Conservation (phyloP, 371 early-diverging fungal species). For the Apophysomyces trapeziformis region DNA sequence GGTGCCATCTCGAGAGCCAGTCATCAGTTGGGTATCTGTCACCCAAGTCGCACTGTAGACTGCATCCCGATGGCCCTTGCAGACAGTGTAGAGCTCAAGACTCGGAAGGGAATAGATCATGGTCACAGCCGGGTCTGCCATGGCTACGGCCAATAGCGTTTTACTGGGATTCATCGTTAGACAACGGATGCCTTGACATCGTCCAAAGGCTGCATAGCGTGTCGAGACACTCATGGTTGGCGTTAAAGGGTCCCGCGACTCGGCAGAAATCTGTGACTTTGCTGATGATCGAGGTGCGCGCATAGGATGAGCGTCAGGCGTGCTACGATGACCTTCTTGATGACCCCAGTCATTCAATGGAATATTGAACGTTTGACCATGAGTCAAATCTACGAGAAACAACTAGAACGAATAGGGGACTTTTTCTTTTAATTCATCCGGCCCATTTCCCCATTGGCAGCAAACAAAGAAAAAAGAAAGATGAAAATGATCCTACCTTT, state of each 20-base stretch:
- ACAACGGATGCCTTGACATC: conserved; percentile 63
- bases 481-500: conserved; percentile 26
- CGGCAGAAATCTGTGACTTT: background rate
- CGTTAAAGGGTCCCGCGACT: conserved; percentile 11
- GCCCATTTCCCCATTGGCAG: too few relatives aligned
- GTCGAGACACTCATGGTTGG: conserved; percentile 1
- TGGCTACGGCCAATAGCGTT: conserved; percentile 66
- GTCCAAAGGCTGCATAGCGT: conserved; percentile 15
- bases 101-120: conserved; percentile 55
- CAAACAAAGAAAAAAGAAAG: conserved; percentile 2
- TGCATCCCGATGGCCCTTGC: conserved; percentile 62
- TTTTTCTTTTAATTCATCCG: too few relatives aligned
- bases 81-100: conserved; percentile 32
- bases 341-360: conserved; percentile 5
- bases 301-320: conserved; percentile 1
- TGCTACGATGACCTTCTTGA: background rate
- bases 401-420: background rate
- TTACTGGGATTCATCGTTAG: conserved; percentile 63
- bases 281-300: background rate
- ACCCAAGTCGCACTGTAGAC: conserved; percentile 68
- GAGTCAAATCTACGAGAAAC: conserved; percentile 8
- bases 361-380: background rate
- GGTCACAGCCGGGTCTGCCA: conserved; percentile 58
- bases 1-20: conserved; percentile 67
- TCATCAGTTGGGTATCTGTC: conserved; percentile 53